Conservation (phyloP, 768 basidiomycete genomes). For the Boletus pseudo-olivaceus region DNA sequence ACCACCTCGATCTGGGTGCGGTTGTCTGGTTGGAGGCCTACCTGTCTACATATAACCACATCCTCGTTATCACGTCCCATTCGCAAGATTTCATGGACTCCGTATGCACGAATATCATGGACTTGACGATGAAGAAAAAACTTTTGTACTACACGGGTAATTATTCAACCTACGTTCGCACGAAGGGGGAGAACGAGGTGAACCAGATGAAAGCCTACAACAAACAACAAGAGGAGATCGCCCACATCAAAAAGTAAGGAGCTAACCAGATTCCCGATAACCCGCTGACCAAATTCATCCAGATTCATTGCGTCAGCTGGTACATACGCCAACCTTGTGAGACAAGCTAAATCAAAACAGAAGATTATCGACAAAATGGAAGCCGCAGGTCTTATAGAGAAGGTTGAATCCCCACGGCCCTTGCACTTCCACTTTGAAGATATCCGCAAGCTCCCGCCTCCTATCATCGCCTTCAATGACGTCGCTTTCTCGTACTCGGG, state of each 20-base stretch:
- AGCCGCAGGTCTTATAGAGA: slow-evolving; percentile 94
- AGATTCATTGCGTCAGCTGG: slow-evolving; percentile 99
- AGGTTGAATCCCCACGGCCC: slow-evolving; percentile 69
- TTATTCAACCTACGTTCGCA: slow-evolving; percentile 96
- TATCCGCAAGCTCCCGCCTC: slow-evolving; percentile 87
- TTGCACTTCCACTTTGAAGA: slow-evolving; percentile 97
- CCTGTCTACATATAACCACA: slow-evolving; percentile 96
- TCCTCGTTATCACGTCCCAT: slow-evolving; percentile 95
- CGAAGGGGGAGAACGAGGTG: slow-evolving; percentile 95
- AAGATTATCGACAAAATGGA: slow-evolving; percentile 99
- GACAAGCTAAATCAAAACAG: slow-evolving; percentile 98
- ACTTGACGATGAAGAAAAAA: slow-evolving; percentile 88
- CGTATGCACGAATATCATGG: slow-evolving; percentile 98
- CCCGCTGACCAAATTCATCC: slow-evolving; percentile 5
- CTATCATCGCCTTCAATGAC: slow-evolving; percentile 93
- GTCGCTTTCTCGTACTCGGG: slow-evolving; percentile 97
- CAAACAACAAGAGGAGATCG: slow-evolving; percentile 98
- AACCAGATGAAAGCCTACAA: slow-evolving; percentile 99
- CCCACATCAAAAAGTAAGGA: slow-evolving; percentile 92
- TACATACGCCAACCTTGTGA: slow-evolving; percentile 98
- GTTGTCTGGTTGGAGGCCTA: slow-evolving; percentile 99
- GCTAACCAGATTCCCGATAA: neutral
- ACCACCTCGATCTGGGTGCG: slow-evolving; percentile 93
- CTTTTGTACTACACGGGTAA: slow-evolving; percentile 94
- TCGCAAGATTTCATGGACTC: slow-evolving; percentile 99